Evolutionary conservation across 768 basidiomycete species (phyloP).

Genomic region (Phylloporus sp.): DNA sequence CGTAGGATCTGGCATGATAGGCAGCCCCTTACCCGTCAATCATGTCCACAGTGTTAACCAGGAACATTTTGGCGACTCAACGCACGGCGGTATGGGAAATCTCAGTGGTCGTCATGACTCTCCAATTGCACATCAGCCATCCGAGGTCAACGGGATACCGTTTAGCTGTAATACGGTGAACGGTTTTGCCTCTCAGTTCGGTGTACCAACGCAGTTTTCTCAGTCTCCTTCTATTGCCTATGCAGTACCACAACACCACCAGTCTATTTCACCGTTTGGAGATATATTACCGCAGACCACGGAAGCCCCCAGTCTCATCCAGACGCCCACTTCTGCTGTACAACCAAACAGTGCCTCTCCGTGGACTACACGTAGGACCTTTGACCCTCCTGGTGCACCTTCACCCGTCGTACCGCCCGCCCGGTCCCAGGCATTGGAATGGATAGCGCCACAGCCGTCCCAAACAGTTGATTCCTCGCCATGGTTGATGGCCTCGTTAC

Average conservation of each 20-base stretch:
- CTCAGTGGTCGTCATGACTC: slow-evolving; percentile 21
- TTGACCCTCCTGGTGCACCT: slow-evolving; percentile 16
- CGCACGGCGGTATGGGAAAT: slow-evolving; percentile 21
- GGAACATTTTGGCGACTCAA: slow-evolving; percentile 23
- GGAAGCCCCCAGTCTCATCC: slow-evolving; percentile 16
- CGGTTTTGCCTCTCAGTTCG: slow-evolving; percentile 21
- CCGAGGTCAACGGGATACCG: slow-evolving; percentile 22
- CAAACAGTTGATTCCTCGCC: slow-evolving; percentile 42
- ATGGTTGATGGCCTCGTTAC: slow-evolving; percentile 50
- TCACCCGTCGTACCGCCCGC: slow-evolving; percentile 22
- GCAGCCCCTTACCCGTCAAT: slow-evolving; percentile 15
- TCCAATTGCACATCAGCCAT: slow-evolving; percentile 18
- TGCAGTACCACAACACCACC: slow-evolving; percentile 15
- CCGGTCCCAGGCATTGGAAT: slow-evolving; percentile 30
- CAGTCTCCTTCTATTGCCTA: slow-evolving; percentile 22
- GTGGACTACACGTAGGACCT: slow-evolving; percentile 20
- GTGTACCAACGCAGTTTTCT: slow-evolving; percentile 13
- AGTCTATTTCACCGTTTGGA: slow-evolving; percentile 19
- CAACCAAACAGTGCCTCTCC: slow-evolving; percentile 21
- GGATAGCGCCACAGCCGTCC: slow-evolving; percentile 31
- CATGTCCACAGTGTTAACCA: slow-evolving; percentile 24
- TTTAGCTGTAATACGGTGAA: slow-evolving; percentile 18
- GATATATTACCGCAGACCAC: slow-evolving; percentile 18
- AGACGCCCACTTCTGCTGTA: slow-evolving; percentile 19
- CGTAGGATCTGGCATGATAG: slow-evolving; percentile 15